Percentiles rank a stretch among this genome's conserved stretches.
These are phyloP conservation scores for Angophora floribunda DNA, from an alignment of 345 rosid species.

Conservation along the genomic window DNA sequence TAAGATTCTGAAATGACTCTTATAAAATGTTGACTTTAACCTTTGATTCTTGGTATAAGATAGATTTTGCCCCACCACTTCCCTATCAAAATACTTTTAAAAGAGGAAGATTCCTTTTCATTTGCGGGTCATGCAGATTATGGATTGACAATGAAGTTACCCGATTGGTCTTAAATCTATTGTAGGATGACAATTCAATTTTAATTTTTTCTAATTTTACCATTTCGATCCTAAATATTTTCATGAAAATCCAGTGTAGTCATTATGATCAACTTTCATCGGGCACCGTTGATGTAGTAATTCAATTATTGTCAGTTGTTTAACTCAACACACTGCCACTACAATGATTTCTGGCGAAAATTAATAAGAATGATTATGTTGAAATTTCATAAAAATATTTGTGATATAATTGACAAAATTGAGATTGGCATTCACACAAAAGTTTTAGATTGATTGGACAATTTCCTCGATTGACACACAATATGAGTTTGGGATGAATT, in stretches of 20 bases:
- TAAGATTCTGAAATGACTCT: not conserved
- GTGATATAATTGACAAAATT: not conserved
- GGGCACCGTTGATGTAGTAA: fast-evolving
- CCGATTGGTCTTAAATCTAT: not conserved
- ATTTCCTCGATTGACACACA: not conserved
- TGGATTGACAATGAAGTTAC: not conserved
- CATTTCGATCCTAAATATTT: fast-evolving
- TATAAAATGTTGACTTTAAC: not conserved
- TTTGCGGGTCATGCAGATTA: not conserved
- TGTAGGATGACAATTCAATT: not conserved
- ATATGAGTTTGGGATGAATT: fast-evolving
- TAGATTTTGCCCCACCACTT: not conserved
- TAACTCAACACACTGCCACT: fast-evolving
- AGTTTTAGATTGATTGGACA: not conserved
- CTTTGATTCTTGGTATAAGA: not conserved
- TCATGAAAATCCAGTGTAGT: no score
- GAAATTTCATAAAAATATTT: fast-evolving
- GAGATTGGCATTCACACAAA: no score
- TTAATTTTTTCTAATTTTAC: not conserved
- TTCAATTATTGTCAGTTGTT: not conserved
- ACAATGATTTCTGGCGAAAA: fast-evolving
- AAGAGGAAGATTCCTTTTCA: not conserved
- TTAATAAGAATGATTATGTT: fast-evolving
- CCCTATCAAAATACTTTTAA: not conserved
- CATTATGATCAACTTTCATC: fast-evolving